Percentiles rank a stretch among this genome's conserved stretches.
Conservation (phyloP, 148 eudicot species). For the Heliamphora exappendiculata region DNA sequence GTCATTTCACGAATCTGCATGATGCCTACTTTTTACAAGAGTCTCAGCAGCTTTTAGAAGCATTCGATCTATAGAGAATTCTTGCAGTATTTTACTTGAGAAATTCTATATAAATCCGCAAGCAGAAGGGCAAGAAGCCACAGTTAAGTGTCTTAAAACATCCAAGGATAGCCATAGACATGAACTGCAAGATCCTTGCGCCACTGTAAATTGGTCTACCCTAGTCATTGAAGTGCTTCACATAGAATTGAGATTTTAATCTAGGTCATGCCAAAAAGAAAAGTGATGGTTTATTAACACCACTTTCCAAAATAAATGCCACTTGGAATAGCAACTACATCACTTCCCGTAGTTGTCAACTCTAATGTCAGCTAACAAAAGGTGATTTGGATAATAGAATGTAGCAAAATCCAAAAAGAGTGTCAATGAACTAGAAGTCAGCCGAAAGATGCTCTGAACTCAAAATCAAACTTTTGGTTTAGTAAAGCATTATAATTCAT, state of each 20-base stretch:
- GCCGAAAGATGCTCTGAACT: neutral
- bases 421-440: neutral
- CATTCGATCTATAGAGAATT: neutral
- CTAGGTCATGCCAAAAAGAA: neutral
- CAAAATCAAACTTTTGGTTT: neutral
- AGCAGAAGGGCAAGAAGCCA: neutral
- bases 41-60: neutral
- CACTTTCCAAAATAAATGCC: neutral
- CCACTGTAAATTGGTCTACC: neutral
- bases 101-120: neutral
- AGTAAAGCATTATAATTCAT: conserved; percentile 1
- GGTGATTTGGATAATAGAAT: neutral
- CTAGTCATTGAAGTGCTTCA: neutral
- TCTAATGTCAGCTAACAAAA: neutral
- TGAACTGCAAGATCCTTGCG: neutral
- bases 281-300: neutral
- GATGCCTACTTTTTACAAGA: neutral
- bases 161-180: neutral
- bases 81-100: neutral
- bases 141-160: neutral
- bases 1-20: neutral
- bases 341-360: neutral
- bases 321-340: neutral
- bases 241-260: neutral
- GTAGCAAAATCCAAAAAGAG: neutral